Evolutionary conservation across 2,329 filamentous ascomycete genomes (phyloP).

Genomic region (Exophiala sp.): DNA sequence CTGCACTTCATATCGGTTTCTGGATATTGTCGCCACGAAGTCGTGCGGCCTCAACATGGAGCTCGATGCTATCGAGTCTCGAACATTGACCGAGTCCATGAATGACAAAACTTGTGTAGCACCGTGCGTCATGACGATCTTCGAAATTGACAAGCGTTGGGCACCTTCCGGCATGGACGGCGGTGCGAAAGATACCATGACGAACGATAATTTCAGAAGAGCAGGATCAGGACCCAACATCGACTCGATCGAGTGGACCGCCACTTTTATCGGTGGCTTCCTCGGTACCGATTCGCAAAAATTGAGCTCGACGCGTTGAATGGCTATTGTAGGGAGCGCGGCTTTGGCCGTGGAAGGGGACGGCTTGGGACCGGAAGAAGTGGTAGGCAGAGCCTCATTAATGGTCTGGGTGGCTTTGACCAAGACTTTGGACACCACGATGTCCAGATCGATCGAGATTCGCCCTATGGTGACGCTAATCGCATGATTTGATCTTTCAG

Average conservation of each 20-base stretch:
- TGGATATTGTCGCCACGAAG: constrained; percentile 16
- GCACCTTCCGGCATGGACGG: neutral
- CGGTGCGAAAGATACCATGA: constrained; percentile 6
- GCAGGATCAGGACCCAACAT: constrained; percentile 9
- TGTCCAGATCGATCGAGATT: constrained; percentile 21
- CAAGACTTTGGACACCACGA: constrained; percentile 19
- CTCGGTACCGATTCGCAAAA: constrained; percentile 19
- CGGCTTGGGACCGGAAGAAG: neutral
- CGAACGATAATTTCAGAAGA: constrained; percentile 17
- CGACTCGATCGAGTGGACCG: constrained; percentile 15
- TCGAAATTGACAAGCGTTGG: constrained; percentile 30
- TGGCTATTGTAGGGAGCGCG: constrained; percentile 4
- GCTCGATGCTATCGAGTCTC: constrained; percentile 31
- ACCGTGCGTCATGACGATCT: constrained; percentile 45
- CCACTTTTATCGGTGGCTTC: constrained; percentile 14
- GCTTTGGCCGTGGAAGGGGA: neutral
- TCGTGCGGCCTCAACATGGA: constrained; percentile 28
- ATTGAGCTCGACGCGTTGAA: constrained; percentile 12
- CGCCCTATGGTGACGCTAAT: constrained; percentile 13
- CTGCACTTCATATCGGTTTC: constrained; percentile 52
- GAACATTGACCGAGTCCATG: constrained; percentile 43
- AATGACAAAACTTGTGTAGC: constrained; percentile 50
- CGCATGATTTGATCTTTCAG: constrained; percentile 1
- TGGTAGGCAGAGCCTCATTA: constrained; percentile 10
- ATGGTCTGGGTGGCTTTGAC: constrained; percentile 15